phyloP scores from a whole-genome alignment of 441 rosid genomes.

The Jatropha podagrica region DNA sequence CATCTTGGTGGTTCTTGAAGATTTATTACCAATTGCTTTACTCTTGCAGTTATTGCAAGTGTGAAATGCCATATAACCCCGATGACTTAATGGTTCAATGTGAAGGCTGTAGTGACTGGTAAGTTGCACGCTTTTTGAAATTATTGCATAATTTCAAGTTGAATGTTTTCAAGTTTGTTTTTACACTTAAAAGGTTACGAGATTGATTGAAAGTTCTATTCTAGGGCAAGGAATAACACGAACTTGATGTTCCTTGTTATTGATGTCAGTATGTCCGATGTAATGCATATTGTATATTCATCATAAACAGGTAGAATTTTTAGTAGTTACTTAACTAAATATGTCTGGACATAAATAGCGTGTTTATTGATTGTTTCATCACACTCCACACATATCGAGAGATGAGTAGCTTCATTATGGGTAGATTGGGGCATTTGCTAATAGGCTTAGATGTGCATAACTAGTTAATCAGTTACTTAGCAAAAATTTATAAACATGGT shows the following conservation, averaged over 20 bases:
- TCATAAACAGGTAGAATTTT: too few species aligned
- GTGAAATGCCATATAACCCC: constrained; percentile 51
- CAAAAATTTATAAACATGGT: constrained; percentile 10
- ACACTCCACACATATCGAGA: too few species aligned
- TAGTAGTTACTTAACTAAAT: too few species aligned
- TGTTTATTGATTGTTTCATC: too few species aligned
- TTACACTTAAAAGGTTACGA: too few species aligned
- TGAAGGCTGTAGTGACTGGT: constrained; percentile 52
- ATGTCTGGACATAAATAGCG: too few species aligned
- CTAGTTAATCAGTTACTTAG: constrained; percentile 12
- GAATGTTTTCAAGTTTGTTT: neutral
- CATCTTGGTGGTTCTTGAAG: neutral
- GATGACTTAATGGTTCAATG: constrained; percentile 50
- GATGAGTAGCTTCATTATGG: too few species aligned
- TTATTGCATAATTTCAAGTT: neutral
- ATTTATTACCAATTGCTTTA: neutral
- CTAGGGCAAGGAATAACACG: too few species aligned
- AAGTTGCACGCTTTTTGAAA: constrained; percentile 23
- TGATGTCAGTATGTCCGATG: too few species aligned
- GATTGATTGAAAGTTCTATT: neutral
- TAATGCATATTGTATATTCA: too few species aligned
- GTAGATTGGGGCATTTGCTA: neutral
- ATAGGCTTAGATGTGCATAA: neutral
- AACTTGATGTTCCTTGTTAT: too few species aligned
- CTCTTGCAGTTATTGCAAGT: constrained; percentile 43